Percentiles rank a stretch among this genome's conserved stretches.
Evolutionary conservation across 1,284 basidiomycete species (phyloP).

Genomic region (Phenoliferia sp.): DNA sequence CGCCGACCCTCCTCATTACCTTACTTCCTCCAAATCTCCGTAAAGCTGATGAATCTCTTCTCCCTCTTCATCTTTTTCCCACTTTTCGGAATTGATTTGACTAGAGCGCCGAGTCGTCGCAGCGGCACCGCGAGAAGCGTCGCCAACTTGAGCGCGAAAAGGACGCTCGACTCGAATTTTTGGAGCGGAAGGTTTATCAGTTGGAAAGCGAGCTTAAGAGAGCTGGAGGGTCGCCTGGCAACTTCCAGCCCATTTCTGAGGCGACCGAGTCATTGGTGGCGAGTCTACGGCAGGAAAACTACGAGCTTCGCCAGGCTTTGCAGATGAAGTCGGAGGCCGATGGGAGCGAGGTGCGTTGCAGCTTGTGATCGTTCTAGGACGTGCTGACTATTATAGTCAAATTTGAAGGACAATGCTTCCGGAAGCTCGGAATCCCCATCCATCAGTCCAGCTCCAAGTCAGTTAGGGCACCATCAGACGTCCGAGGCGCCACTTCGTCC

Average conservation of each 20-base stretch:
- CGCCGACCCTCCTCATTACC: neutral
- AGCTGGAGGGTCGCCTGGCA: neutral
- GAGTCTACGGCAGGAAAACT: neutral
- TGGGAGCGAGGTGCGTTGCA: neutral
- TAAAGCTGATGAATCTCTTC: neutral
- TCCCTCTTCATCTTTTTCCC: neutral
- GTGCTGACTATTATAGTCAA: neutral
- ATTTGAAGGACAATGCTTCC: neutral
- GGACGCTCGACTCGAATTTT: neutral
- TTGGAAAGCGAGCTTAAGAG: neutral
- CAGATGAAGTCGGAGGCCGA: neutral
- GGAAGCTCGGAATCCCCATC: neutral
- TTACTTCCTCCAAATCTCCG: neutral
- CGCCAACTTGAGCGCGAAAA: neutral
- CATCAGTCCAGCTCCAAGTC: neutral
- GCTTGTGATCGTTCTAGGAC: neutral
- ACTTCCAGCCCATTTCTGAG: neutral
- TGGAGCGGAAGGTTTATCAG: neutral
- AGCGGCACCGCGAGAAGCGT: neutral
- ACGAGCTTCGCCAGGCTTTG: conserved; percentile 1
- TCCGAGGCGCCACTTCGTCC: neutral
- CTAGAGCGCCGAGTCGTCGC: neutral
- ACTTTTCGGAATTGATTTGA: neutral
- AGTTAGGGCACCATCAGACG: neutral
- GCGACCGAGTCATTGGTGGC: neutral